Evolutionary conservation across 345 rosid species (phyloP).

Genomic region (Carallia pectinifolia): DNA sequence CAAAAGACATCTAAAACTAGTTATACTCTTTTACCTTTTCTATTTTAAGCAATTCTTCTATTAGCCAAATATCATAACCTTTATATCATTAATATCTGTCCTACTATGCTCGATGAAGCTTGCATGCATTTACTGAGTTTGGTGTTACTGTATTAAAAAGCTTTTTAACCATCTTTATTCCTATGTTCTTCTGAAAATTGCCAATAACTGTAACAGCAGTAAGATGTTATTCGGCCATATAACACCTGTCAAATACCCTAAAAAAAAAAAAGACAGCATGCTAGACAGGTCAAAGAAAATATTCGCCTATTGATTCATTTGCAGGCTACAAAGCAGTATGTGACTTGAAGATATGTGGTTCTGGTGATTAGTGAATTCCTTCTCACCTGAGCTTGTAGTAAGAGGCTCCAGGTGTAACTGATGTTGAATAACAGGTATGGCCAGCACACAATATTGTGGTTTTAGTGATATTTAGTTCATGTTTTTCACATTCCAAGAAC

Average conservation of each 20-base stretch:
- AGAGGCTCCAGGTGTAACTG: conserved; percentile 65
- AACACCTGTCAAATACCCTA: too few relatives aligned
- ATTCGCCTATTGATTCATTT: neutral
- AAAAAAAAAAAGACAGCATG: too few relatives aligned
- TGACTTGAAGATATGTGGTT: conserved; percentile 1
- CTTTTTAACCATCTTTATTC: too few relatives aligned
- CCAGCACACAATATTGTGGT: neutral
- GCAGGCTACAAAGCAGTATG: neutral
- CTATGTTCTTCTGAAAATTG: too few relatives aligned
- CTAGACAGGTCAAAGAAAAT: too few relatives aligned
- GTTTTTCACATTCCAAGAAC: neutral
- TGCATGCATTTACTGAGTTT: too few relatives aligned
- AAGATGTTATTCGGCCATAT: too few relatives aligned
- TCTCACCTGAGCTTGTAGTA: conserved; percentile 87
- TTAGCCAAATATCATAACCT: neutral
- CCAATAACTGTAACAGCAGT: too few relatives aligned
- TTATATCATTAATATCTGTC: neutral
- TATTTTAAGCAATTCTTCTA: neutral
- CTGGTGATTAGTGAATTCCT: conserved; percentile 67
- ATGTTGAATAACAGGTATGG: conserved; percentile 69
- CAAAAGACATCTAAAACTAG: neutral
- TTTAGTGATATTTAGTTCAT: conserved; percentile 4
- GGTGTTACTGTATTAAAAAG: too few relatives aligned
- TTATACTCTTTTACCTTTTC: neutral
- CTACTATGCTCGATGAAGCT: too few relatives aligned